Evolutionary conservation across 129 eudicot genomes (phyloP).

Genomic region (Tanacetum coccineum): DNA sequence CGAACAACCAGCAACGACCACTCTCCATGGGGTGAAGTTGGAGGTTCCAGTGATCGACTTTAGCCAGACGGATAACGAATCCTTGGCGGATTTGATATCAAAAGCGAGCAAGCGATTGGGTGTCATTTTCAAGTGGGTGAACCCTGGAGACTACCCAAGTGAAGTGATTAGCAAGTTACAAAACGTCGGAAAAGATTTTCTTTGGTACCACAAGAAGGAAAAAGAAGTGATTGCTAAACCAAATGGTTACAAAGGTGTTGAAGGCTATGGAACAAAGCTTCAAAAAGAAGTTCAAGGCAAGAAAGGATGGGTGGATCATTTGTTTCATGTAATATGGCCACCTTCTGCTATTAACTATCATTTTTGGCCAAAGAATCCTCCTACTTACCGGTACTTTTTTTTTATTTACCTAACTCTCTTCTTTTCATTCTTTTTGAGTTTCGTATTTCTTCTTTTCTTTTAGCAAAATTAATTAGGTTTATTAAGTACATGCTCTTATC

Average conservation of each 20-base stretch:
- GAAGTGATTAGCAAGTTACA: conserved; percentile 47
- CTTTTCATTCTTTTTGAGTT: neutral
- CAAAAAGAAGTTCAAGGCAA: conserved; percentile 59
- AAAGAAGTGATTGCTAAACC: conserved; percentile 56
- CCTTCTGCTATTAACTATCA: conserved; percentile 52
- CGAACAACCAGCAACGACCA: conserved; percentile 49
- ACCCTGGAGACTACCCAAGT: conserved; percentile 68
- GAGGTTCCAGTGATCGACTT: conserved; percentile 50
- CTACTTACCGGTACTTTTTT: conserved; percentile 81
- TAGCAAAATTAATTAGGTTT: too few relatives aligned
- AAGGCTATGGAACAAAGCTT: conserved; percentile 80
- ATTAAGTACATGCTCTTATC: too few relatives aligned
- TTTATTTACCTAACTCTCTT: neutral
- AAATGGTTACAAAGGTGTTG: conserved; percentile 37
- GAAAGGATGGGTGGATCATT: conserved; percentile 90
- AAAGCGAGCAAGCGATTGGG: conserved; percentile 45
- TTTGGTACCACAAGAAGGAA: conserved; percentile 81
- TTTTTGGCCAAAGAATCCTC: conserved; percentile 83
- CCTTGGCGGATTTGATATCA: conserved; percentile 17
- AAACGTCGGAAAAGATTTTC: conserved; percentile 55
- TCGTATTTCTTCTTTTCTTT: too few relatives aligned
- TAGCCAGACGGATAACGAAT: conserved; percentile 15
- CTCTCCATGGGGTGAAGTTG: conserved; percentile 31
- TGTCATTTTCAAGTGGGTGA: conserved; percentile 55
- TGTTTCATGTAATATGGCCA: conserved; percentile 83